Evolutionary conservation across 2,329 filamentous ascomycete species (phyloP), one percentile per base, ranked within the genome.

Genomic region (Fusarium sp.): DNA sequence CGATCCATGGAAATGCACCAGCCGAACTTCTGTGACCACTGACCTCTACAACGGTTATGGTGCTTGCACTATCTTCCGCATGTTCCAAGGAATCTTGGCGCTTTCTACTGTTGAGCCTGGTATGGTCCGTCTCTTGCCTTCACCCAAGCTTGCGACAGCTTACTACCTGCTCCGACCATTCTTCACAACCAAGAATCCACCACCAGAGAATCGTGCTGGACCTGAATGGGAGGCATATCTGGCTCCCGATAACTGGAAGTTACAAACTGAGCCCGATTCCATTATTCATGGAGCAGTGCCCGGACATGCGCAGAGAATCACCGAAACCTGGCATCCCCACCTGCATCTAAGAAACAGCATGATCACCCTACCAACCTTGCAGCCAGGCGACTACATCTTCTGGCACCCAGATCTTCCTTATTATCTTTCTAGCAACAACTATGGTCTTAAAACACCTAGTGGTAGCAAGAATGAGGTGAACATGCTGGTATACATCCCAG

Each of bases 51-150:
- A 88, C 70, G 86, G 86, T 60, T 84, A 86, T 40, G 86, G 85
- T 32, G 84, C 85, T 4, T 88, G 86, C 74, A 86, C 84, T 68
- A 86, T 88, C 77, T 86, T 88, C 76, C 85, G 86, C 73, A 86
- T 88, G 83, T 88, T 87, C 77, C 86, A 88, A 74, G 86, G 86
- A 56, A 83, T 88, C 49, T 78, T 88, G 8, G 86, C 86, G 6
- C 80, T 88, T 45, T 86, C 84, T 15, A 83, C 83, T 16, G 84
- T 87, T 40, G 87, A 87, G 1, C 90, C 91, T 0, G 87, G 87
- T 22, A 90, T 94, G 78, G 91, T 92, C 9, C 92, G 91, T 0
- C 81, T 96, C 16, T 85, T 91, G 20, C 90, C 94, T 2, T 94
- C 93, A 67, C 92, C 93, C 0, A 85, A 86, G 56, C 87, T 92